phyloP scores from a whole-genome alignment of 208 protist species.

The Strigomonas galati region DNA sequence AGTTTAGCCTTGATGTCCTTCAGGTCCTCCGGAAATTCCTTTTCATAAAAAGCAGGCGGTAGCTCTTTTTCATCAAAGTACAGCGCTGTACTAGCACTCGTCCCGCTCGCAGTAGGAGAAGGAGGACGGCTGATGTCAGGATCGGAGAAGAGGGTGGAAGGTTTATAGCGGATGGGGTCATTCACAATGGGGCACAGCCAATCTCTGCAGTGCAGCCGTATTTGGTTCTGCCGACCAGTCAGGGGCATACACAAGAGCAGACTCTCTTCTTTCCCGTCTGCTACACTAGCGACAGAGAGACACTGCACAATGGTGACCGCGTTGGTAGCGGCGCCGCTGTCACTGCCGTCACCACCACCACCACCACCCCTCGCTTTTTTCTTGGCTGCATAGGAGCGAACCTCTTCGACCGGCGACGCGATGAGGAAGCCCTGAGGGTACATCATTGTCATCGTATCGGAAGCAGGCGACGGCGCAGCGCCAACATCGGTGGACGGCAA shows the following conservation, averaged over 20 bases:
- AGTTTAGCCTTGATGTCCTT: background rate
- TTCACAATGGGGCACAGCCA: constrained; percentile 83
- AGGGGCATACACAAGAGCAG: constrained; percentile 86
- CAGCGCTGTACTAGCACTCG: background rate
- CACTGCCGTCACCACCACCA: background rate
- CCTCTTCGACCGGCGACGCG: background rate
- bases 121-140: background rate
- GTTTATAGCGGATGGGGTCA: constrained; percentile 34
- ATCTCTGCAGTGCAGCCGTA: constrained; percentile 77
- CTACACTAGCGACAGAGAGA: background rate
- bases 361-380: constrained; percentile 3
- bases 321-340: background rate
- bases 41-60: constrained; percentile 15
- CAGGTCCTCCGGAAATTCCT: background rate
- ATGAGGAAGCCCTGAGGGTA: constrained; percentile 4
- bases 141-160: background rate
- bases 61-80: constrained; percentile 23
- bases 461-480: too few relatives aligned
- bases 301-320: background rate
- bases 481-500: too few relatives aligned
- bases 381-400: background rate
- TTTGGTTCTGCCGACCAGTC: constrained; percentile 91
- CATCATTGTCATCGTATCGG: too few relatives aligned
- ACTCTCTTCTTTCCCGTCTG: constrained; percentile 9
- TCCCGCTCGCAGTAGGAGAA: background rate